Evolutionary conservation across 805 yeast species (phyloP).

Genomic region (Lachancea sp.): DNA sequence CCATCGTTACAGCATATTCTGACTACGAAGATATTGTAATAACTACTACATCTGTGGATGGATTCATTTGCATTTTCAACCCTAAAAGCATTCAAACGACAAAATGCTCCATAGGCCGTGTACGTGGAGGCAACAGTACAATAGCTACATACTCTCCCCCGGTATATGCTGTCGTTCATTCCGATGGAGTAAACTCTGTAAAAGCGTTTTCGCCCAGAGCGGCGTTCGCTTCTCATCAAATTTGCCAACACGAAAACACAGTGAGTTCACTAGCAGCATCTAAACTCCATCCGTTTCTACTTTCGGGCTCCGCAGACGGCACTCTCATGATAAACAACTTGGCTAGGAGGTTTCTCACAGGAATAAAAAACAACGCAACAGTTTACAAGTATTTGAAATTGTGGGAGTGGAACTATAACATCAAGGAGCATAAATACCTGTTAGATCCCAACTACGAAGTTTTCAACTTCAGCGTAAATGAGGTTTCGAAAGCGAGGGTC

Average conservation of each 20-base stretch:
- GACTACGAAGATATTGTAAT: slow-evolving; percentile 32
- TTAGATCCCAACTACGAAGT: slow-evolving; percentile 38
- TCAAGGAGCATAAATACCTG: slow-evolving; percentile 35
- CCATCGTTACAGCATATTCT: slow-evolving; percentile 34
- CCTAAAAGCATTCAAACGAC: slow-evolving; percentile 31
- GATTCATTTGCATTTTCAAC: slow-evolving; percentile 35
- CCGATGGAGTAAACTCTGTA: slow-evolving; percentile 38
- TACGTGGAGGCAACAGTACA: slow-evolving; percentile 29
- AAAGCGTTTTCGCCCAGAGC: slow-evolving; percentile 36
- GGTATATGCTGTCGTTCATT: slow-evolving; percentile 34
- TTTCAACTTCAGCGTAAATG: slow-evolving; percentile 26
- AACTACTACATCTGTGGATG: slow-evolving; percentile 38
- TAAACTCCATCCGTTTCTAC: slow-evolving; percentile 39
- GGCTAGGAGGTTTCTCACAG: slow-evolving; percentile 34
- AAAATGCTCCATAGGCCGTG: slow-evolving; percentile 27
- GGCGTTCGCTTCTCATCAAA: slow-evolving; percentile 27
- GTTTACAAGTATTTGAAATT: slow-evolving; percentile 31
- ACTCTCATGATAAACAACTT: slow-evolving; percentile 37
- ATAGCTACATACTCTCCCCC: slow-evolving; percentile 30
- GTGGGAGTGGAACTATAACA: slow-evolving; percentile 39
- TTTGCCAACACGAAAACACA: slow-evolving; percentile 39
- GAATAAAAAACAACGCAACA: slow-evolving; percentile 28
- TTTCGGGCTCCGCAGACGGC: slow-evolving; percentile 49
- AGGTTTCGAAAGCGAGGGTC: slow-evolving; percentile 29
- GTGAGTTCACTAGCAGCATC: slow-evolving; percentile 38